Conservation (phyloP, 2,329 filamentous ascomycete species). For the Thyridium curvatum region DNA sequence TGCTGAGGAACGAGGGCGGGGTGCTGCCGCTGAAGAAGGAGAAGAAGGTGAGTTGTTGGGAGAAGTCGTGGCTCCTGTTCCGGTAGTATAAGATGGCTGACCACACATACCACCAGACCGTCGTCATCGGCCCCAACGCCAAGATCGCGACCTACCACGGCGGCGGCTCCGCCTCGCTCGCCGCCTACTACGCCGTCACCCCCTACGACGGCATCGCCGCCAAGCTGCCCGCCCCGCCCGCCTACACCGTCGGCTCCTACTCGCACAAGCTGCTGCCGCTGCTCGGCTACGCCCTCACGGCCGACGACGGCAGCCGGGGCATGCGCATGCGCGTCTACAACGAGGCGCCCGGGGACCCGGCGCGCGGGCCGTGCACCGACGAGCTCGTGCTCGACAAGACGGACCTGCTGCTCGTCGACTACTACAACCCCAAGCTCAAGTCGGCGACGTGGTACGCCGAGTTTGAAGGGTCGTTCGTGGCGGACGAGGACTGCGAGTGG, state of each 20-base stretch:
- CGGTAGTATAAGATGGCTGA: too few relatives aligned
- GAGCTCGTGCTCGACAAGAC: constrained; percentile 40
- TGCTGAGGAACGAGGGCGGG: constrained; percentile 65
- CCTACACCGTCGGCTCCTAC: constrained; percentile 55
- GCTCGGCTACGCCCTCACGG: constrained; percentile 42
- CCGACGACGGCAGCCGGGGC: constrained; percentile 45
- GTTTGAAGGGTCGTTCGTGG: constrained; percentile 53
- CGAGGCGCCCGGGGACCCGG: constrained; percentile 41
- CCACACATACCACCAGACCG: too few relatives aligned
- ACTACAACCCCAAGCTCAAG: constrained; percentile 45
- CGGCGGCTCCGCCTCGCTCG: constrained; percentile 57
- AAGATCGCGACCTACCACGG: constrained; percentile 53
- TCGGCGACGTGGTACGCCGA: constrained; percentile 51
- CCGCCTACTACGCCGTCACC: constrained; percentile 61
- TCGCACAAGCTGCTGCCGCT: constrained; percentile 59
- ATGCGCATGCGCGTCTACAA: constrained; percentile 59
- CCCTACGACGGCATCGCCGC: constrained; percentile 64
- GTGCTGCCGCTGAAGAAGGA: constrained; percentile 58
- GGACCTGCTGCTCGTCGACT: constrained; percentile 43
- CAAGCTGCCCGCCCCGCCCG: constrained; percentile 35
- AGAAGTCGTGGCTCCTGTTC: background rate
- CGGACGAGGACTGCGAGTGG: constrained; percentile 54
- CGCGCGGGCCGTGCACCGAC: constrained; percentile 42
- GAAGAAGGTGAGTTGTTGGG: constrained; percentile 52
- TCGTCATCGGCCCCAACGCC: constrained; percentile 52